Evolutionary conservation across 73 alveolate genomes (phyloP), one percentile per base, ranked within the genome.

Genomic region (Paramecium bursaria): DNA sequence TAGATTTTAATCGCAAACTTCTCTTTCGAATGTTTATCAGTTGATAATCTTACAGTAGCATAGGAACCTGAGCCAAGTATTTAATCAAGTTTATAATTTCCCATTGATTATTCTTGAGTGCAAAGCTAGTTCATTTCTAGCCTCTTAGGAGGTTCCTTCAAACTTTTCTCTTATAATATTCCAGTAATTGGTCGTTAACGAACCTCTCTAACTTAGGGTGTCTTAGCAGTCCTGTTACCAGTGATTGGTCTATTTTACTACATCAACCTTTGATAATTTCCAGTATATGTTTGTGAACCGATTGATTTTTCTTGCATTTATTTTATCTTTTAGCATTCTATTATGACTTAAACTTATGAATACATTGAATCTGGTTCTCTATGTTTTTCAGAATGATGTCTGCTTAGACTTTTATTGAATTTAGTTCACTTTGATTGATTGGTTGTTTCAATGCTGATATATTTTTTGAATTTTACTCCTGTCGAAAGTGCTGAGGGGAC

Each of bases 21-120:
- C 25, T 79, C 85, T 82, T 90, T 92, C 29, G 96, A 39, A 31
- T 73, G 29, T 61, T 86, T 91, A 44, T 95, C 92, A 23, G 77
- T 73, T 5, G 88, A 95, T 14, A 79, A 74, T 85, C 93, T 91
- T 3, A 95, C 99, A 0, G 92, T 86, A 13, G 99, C 99, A 87
- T 93, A 95, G 4, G 99, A 96, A 46, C 99, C 99, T 74, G 90
- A 82, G 19, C 99, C 99, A 1, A 95, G 17, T 21, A 86, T 92
- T 25, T 90, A 54, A 53, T 79, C 89, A 10, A 79, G 54, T 27
- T 54, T 79, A 39, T 53, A 79, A 22, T 79, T 52, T 30, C 76
- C 76, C 17, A 79, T 79, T 21, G 21, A 25, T 4, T 53, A 30
- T 3, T 79, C 89, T 42, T 79, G 44, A 79, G 33, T 35, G 25